Evolutionary conservation across 2,329 filamentous ascomycete genomes (phyloP).

Genomic region (Trichoderma afroharzianum): DNA sequence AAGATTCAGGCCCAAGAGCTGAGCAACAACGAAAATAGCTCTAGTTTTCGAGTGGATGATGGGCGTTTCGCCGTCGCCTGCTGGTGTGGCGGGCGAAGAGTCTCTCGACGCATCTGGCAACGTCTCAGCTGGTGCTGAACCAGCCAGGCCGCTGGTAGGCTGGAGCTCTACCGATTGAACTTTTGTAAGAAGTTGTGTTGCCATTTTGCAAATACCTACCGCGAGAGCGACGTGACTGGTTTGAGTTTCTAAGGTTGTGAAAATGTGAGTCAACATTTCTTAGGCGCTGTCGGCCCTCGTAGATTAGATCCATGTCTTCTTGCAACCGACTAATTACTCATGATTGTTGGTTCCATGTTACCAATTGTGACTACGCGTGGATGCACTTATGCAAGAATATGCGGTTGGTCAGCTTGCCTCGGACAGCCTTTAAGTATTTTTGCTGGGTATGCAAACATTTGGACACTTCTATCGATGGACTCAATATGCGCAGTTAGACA

Average conservation of each 20-base stretch:
- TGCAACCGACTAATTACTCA: neutral
- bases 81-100: neutral
- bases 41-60: neutral
- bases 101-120: neutral
- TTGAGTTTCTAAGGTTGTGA: neutral
- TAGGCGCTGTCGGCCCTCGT: neutral
- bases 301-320: neutral
- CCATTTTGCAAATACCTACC: neutral
- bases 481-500: neutral
- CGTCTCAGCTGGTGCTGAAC: neutral
- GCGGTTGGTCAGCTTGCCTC: neutral
- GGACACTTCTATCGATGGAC: neutral
- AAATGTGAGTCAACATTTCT: neutral
- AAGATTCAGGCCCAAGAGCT: constrained; percentile 13
- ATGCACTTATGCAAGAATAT: neutral
- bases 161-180: neutral
- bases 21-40: neutral
- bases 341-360: neutral
- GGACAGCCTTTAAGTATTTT: neutral
- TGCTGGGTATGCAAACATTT: neutral
- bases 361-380: neutral
- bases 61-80: neutral
- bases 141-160: neutral
- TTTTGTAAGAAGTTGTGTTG: neutral
- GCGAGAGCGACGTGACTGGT: neutral